Evolutionary conservation across 2,329 filamentous ascomycete genomes (phyloP), one percentile per base, ranked within the genome.

Genomic region (Claviceps maximensis): DNA sequence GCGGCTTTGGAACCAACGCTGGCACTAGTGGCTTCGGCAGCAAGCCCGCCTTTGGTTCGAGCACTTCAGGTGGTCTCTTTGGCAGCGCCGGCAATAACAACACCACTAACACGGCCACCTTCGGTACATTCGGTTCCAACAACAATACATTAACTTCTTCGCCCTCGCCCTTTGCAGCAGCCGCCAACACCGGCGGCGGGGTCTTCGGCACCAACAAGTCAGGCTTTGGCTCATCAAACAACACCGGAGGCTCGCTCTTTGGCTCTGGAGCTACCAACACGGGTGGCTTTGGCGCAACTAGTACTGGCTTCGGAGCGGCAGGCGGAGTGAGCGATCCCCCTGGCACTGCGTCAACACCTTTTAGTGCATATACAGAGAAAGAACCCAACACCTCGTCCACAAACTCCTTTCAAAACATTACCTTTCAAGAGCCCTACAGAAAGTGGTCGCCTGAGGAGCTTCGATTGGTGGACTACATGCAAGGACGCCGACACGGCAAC

Each of bases 391-490:
- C 71, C 19, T 77, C 61, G 59, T 53, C 53, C 40, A 55, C 71
- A 58, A 80, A 85, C 62, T 76, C 84, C 4, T 94, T 86, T 67
- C 87, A 93, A 67, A 91, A 83, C 60, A 81, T 94, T 53, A 73
- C 84, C 23, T 89, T 91, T 66, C 84, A 86, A 70, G 82, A 84
- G 25, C 79, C 85, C 1, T 94, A 91, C 72, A 84, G 83, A 67
- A 94, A 93, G 66, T 97, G 86, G 74, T 96, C 91, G 10, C 80
- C 87, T n/a, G 93, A 87, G 61, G 85, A 93, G 67, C 71, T 93
- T 52, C 78, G 87, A 63, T 69, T 95, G 56, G 88, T 82, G 47
- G 93, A 98, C 68, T 98, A 98, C 66, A 80, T 84, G 55, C 86
- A 90, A 67, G 90, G 90, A 50, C 83, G 90, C 55, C 84, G 85